Evolutionary conservation across 2,329 filamentous ascomycete genomes (phyloP).

Genomic region (Aspergillus puulaauensis): DNA sequence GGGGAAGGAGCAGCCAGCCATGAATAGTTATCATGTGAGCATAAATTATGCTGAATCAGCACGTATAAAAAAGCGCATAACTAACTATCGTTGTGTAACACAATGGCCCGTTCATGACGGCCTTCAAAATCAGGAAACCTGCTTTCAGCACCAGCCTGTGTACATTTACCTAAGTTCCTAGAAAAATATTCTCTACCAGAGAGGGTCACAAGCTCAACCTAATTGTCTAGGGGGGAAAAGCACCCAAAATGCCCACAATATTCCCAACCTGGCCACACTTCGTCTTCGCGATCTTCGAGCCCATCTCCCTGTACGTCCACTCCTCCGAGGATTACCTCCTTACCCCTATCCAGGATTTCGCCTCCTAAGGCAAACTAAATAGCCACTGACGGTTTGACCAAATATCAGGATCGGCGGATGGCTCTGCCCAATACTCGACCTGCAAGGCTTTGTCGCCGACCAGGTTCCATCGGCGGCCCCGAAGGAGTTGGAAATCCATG

Average conservation of each 20-base stretch:
- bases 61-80: not conserved
- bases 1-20: not conserved
- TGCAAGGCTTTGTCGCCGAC: constrained; percentile 63
- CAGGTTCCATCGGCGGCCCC: constrained; percentile 52
- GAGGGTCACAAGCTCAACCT: not conserved
- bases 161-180: not conserved
- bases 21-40: not conserved
- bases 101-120: too few species aligned
- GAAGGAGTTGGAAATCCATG: constrained; percentile 25
- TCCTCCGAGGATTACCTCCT: not conserved
- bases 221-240: not conserved
- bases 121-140: not conserved
- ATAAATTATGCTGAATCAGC: constrained; percentile 6
- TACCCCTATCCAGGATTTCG: not conserved
- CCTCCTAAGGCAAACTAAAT: not conserved
- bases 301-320: constrained; percentile 60
- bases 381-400: constrained; percentile 3
- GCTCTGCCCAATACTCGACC: constrained; percentile 55
- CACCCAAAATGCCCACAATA: constrained; percentile 39
- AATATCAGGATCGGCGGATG: constrained; percentile 58
- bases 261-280: constrained; percentile 64
- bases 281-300: constrained; percentile 68
- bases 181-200: not conserved
- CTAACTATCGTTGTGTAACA: not conserved
- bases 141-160: not conserved